Evolutionary conservation across 768 basidiomycete genomes (phyloP).

Genomic region (Tulasnella sp.): DNA sequence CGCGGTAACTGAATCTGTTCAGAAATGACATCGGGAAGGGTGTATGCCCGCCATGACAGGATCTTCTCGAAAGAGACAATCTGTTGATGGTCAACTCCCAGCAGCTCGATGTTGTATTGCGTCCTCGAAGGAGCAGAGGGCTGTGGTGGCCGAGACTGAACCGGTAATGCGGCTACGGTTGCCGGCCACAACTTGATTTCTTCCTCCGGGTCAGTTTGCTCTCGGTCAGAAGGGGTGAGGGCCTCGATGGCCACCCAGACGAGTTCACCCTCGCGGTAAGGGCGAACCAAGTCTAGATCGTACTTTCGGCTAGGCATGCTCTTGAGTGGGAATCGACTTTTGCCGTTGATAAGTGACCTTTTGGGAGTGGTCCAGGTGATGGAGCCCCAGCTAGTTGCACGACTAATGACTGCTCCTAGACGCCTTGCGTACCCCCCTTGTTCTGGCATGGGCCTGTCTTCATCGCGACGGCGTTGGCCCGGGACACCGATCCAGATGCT

Average conservation of each 20-base stretch:
- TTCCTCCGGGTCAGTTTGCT: not conserved
- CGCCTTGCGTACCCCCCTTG: not conserved
- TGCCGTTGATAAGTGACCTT: not conserved
- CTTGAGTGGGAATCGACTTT: not conserved
- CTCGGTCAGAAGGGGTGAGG: not conserved
- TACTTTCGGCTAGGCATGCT: not conserved
- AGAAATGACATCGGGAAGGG: not conserved
- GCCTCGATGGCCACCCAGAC: slow-evolving; percentile 6
- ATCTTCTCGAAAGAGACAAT: not conserved
- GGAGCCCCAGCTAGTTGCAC: not conserved
- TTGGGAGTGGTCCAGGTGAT: not conserved
- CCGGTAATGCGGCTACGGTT: not conserved
- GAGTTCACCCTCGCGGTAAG: slow-evolving; percentile 5
- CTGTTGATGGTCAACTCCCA: not conserved
- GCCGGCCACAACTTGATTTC: slow-evolving; percentile 10
- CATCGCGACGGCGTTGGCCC: not conserved
- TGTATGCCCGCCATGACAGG: not conserved
- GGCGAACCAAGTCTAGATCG: not conserved
- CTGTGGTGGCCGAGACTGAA: not conserved
- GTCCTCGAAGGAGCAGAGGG: not conserved
- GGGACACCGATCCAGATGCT: not conserved
- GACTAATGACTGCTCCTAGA: not conserved
- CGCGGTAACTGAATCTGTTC: not conserved
- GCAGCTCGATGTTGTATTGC: not conserved
- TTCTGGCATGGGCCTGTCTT: not conserved